Percentiles rank a stretch among this genome's conserved stretches.
Conservation (phyloP, 495 filamentous ascomycete species). For the Xylaria bambusicola region DNA sequence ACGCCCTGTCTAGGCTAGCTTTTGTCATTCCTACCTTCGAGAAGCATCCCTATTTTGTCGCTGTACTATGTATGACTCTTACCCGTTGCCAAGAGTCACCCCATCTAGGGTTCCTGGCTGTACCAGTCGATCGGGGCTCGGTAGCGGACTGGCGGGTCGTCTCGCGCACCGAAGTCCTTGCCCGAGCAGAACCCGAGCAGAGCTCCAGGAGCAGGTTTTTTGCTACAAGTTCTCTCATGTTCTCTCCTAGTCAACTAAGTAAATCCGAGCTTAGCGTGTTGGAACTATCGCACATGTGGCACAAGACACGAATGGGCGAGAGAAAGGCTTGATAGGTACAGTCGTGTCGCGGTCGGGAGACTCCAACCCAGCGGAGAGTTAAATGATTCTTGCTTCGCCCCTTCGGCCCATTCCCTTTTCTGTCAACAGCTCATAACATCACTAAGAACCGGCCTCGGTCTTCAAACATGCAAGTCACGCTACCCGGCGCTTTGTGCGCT, state of each 20-base stretch:
- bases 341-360: background rate
- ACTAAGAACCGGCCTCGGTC: background rate
- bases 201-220: background rate
- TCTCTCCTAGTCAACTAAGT: background rate
- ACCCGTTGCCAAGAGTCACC: conserved; percentile 10
- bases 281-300: background rate
- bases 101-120: conserved; percentile 14
- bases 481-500: background rate
- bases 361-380: background rate
- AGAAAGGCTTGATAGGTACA: background rate
- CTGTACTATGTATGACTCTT: conserved; percentile 11
- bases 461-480: background rate
- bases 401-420: background rate
- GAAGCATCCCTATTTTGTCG: background rate
- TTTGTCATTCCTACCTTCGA: background rate
- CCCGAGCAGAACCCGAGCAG: conserved; percentile 7
- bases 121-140: conserved; percentile 19
- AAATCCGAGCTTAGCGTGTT: background rate
- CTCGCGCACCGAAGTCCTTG: conserved; percentile 21
- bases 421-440: background rate
- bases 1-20: background rate
- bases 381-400: background rate
- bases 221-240: background rate
- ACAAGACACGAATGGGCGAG: background rate
- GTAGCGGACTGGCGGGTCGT: conserved; percentile 20